Evolutionary conservation across 2,329 filamentous ascomycete genomes (phyloP), one percentile per base, ranked within the genome.

Genomic region (Colletotrichum orchidophilum): DNA sequence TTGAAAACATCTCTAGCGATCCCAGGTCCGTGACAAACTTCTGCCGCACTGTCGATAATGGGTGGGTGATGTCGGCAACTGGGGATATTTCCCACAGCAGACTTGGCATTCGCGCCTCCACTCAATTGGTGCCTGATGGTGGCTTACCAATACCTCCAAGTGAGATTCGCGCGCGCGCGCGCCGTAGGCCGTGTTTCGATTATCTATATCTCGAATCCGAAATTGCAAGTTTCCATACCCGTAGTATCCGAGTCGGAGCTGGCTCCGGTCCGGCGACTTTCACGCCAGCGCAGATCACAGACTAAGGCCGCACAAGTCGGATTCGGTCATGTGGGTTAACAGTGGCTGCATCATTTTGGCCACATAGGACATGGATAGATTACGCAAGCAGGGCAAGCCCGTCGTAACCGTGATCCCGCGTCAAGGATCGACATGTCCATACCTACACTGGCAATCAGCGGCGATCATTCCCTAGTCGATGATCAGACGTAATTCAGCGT

Each of bases 381-480:
- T 31, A 42, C 5, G 12, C 26, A 29, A 24, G 39, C 18, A n/a
- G n/a, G n/a, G n/a, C n/a, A n/a, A n/a, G n/a, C n/a, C n/a, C n/a
- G n/a, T n/a, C n/a, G n/a, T n/a, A n/a, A n/a, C 18, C 39, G 39
- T 8, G 39, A n/a, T 15, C 39, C 39, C 39, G 39, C 18, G 39
- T n/a, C 18, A n/a, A 46, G 39, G 39, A 46, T 46, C 39, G 29
- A 42, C 54, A 24, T 24, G 15, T 33, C n/a, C n/a, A n/a, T 21
- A 26, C 9, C n/a, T 46, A 8, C 26, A 35, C 12, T 33, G 18
- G n/a, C 31, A 42, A 29, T 26, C 13, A 26, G 12, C 35, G 66
- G 57, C 33, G 31, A 69, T 69, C 66, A 26, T 66, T 65, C 24
- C 58, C 52, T 18, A 29, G 59, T 5, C 46, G 5, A 50, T 5